Percentiles rank a stretch among this genome's conserved stretches.
Conservation (phyloP, 192 early-diverging fungal species). For the Coemansia sp. region DNA sequence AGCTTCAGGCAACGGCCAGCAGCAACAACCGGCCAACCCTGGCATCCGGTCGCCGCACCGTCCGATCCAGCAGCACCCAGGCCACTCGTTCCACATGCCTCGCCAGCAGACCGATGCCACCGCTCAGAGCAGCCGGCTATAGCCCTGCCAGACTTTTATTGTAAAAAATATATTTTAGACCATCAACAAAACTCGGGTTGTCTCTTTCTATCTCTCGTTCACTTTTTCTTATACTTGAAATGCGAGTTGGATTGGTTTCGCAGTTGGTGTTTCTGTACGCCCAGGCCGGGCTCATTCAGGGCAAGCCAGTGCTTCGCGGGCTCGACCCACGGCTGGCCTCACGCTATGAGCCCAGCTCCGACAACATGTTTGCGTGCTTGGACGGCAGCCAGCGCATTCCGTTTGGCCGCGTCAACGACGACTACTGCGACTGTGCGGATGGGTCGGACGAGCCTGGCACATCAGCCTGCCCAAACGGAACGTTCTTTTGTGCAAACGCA, state of each 20-base stretch:
- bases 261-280: not conserved
- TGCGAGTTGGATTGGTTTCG: conserved; percentile 3
- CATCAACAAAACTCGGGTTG: too few species aligned
- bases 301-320: conserved; percentile 18
- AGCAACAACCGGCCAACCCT: conserved; percentile 1
- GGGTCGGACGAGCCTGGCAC: conserved; percentile 96
- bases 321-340: conserved; percentile 25
- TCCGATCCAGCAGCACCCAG: conserved; percentile 3
- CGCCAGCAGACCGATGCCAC: conserved; percentile 1
- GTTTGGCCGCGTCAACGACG: conserved; percentile 82
- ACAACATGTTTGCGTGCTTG: conserved; percentile 64
- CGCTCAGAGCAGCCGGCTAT: not conserved
- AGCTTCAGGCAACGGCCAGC: not conserved
- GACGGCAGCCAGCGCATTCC: conserved; percentile 72
- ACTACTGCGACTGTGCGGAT: conserved; percentile 96
- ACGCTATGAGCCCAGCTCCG: conserved; percentile 18
- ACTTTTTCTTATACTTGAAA: too few species aligned
- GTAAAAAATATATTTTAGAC: too few species aligned
- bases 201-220: too few species aligned
- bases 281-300: not conserved
- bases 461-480: conserved; percentile 79
- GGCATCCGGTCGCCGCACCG: not conserved
- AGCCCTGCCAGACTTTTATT: too few species aligned
- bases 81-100: not conserved
- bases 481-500: conserved; percentile 81